A percentile compares a stretch with the other conserved stretches of the same genome.
These are phyloP conservation scores for Malassezia brasiliensis DNA, from an alignment of 1,284 basidiomycete genomes.

Conservation along the genomic window DNA sequence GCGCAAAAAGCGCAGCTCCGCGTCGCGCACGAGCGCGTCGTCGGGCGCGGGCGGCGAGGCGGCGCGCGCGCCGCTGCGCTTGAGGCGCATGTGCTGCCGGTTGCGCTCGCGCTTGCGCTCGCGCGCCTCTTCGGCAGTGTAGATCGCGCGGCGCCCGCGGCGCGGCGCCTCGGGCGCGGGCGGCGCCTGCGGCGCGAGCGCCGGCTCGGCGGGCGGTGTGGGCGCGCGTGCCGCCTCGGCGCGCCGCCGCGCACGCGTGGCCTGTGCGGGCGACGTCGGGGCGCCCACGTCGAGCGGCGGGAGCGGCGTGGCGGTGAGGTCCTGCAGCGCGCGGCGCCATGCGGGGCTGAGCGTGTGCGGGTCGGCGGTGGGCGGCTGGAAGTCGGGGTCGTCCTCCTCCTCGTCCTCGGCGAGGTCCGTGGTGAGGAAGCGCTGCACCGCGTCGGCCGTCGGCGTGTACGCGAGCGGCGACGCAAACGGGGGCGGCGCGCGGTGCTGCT, in stretches of 20 bases:
- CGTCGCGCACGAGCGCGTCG: constrained; percentile 23
- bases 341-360: constrained; percentile 29
- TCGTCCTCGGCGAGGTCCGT: constrained; percentile 31
- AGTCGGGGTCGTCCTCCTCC: constrained; percentile 36
- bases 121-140: constrained; percentile 14
- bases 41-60: constrained; percentile 15
- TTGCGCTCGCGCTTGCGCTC: constrained; percentile 17
- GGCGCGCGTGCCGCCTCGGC: neutral
- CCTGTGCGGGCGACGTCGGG: neutral
- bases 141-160: constrained; percentile 10
- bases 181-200: neutral
- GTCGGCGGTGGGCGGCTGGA: constrained; percentile 26
- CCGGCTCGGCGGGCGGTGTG: neutral
- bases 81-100: constrained; percentile 11
- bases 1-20: constrained; percentile 31
- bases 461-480: neutral
- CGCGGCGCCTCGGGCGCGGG: neutral
- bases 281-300: neutral
- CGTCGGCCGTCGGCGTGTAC: neutral
- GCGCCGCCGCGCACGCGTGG: neutral
- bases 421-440: constrained; percentile 20
- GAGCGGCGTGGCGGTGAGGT: constrained; percentile 2
- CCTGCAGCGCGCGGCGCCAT: constrained; percentile 31
- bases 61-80: constrained; percentile 20
- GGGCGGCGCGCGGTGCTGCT: neutral